These are phyloP conservation scores for Lentinula sp. DNA, from an alignment of 768 basidiomycete genomes.

Conservation along the genomic window DNA sequence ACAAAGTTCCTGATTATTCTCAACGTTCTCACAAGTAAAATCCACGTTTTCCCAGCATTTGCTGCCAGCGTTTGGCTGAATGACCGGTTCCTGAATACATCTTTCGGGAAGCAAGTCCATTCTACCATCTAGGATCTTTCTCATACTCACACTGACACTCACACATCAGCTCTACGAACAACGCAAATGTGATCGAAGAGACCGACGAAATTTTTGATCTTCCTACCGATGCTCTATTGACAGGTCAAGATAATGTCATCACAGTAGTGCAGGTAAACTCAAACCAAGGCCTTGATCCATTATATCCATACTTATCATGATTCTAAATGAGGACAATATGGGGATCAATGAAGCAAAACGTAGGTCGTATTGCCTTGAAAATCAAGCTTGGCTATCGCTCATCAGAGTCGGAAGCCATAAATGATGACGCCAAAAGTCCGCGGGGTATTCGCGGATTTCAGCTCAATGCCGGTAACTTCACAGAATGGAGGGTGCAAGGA, in stretches of 20 bases:
- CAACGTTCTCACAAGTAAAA: background rate
- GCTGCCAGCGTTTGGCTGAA: constrained; percentile 83
- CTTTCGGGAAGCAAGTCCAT: constrained; percentile 61
- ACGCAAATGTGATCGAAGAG: constrained; percentile 53
- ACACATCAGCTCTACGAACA: constrained; percentile 55
- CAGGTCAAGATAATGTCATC: constrained; percentile 63
- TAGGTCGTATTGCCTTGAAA: constrained; percentile 17
- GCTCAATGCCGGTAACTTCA: constrained; percentile 57
- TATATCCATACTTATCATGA: background rate
- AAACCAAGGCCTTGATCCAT: no score
- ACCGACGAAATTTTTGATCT: constrained; percentile 64
- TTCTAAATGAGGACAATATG: constrained; percentile 60
- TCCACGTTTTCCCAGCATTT: constrained; percentile 44
- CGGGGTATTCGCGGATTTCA: constrained; percentile 75
- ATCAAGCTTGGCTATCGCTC: background rate
- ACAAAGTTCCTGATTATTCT: background rate
- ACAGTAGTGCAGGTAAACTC: constrained; percentile 63
- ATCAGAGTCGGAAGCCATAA: constrained; percentile 20
- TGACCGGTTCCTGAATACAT: constrained; percentile 61
- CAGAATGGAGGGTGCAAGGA: constrained; percentile 68
- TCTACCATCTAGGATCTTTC: background rate
- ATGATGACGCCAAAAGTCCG: constrained; percentile 62
- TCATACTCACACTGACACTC: background rate
- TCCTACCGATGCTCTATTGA: constrained; percentile 45
- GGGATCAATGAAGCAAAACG: constrained; percentile 60